Conservation (phyloP, 345 rosid genomes). For the Turnera subulata region DNA sequence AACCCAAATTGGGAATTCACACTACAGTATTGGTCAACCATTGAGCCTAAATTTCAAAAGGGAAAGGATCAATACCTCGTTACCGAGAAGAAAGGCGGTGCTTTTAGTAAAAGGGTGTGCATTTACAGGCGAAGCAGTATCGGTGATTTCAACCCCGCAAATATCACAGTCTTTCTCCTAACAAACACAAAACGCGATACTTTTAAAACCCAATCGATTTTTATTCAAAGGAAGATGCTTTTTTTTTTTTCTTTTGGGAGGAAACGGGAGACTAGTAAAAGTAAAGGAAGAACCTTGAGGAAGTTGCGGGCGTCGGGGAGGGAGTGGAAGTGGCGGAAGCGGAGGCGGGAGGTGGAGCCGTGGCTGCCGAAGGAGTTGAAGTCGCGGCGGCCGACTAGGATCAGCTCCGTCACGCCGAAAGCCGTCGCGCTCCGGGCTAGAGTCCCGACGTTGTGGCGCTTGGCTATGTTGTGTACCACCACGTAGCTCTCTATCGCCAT, state of each 20-base stretch:
- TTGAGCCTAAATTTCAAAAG: not conserved
- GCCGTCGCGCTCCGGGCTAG: conserved; percentile 93
- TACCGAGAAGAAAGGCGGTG: conserved; percentile 93
- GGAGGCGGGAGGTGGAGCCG: conserved; percentile 83
- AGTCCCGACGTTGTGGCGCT: conserved; percentile 93
- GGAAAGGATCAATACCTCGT: conserved; percentile 47
- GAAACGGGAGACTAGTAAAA: too few species aligned
- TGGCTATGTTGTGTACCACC: conserved; percentile 92
- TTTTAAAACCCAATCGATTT: conserved; percentile 4
- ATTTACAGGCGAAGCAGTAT: conserved; percentile 61
- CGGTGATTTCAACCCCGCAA: conserved; percentile 91
- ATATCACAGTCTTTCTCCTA: conserved; percentile 87
- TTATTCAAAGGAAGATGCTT: too few species aligned
- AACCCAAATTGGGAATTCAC: too few species aligned
- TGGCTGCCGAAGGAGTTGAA: conserved; percentile 97
- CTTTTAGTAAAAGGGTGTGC: conserved; percentile 75
- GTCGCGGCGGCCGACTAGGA: conserved; percentile 88
- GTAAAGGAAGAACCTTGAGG: conserved; percentile 54
- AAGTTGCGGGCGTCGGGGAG: conserved; percentile 63
- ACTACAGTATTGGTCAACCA: not conserved
- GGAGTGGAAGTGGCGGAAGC: conserved; percentile 85
- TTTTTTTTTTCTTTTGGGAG: too few species aligned
- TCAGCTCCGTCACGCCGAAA: conserved; percentile 82
- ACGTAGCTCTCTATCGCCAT: conserved; percentile 79
- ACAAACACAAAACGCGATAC: not conserved